Percentiles rank a stretch among this genome's conserved stretches.
These are phyloP conservation scores for Asterella californica DNA, from an alignment of 225 moss, liverwort and hornwort genomes.

Conservation along the genomic window DNA sequence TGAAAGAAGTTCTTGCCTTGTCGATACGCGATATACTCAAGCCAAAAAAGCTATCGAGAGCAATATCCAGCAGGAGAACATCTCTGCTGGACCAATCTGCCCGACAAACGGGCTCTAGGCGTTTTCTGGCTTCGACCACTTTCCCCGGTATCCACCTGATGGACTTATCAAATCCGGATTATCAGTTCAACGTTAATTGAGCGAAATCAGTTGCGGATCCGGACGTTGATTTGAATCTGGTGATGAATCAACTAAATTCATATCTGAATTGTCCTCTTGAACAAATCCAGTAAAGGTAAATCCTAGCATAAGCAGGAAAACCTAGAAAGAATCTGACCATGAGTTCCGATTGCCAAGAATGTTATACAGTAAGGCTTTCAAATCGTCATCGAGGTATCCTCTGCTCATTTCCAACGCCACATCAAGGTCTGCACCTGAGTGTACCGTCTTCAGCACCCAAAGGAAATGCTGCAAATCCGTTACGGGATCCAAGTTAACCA, in stretches of 20 bases:
- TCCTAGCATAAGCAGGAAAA: neutral
- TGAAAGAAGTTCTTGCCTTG: neutral
- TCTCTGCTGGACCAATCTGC: conserved; percentile 25
- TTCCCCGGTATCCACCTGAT: conserved; percentile 35
- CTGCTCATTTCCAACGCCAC: conserved; percentile 35
- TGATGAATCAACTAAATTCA: neutral
- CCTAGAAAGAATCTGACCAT: conserved; percentile 10
- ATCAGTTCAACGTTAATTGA: neutral
- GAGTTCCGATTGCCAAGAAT: conserved; percentile 28
- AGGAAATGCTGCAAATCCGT: conserved; percentile 28
- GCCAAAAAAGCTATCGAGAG: conserved; percentile 33
- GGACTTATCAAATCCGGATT: neutral
- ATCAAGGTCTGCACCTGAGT: conserved; percentile 33
- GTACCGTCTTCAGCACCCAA: conserved; percentile 39
- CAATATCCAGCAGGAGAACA: conserved; percentile 30
- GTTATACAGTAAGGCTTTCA: conserved; percentile 25
- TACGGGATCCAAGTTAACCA: neutral
- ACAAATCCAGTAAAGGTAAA: neutral
- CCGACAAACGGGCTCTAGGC: conserved; percentile 25
- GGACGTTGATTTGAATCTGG: neutral
- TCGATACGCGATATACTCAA: conserved; percentile 26
- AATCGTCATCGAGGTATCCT: conserved; percentile 30
- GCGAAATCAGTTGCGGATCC: too few relatives aligned
- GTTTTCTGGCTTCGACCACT: conserved; percentile 29
- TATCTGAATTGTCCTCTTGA: neutral